A percentile compares a stretch with the other conserved stretches of the same genome.
Conservation (phyloP, 2,329 filamentous ascomycete species). For the Microdochium bolleyi region DNA sequence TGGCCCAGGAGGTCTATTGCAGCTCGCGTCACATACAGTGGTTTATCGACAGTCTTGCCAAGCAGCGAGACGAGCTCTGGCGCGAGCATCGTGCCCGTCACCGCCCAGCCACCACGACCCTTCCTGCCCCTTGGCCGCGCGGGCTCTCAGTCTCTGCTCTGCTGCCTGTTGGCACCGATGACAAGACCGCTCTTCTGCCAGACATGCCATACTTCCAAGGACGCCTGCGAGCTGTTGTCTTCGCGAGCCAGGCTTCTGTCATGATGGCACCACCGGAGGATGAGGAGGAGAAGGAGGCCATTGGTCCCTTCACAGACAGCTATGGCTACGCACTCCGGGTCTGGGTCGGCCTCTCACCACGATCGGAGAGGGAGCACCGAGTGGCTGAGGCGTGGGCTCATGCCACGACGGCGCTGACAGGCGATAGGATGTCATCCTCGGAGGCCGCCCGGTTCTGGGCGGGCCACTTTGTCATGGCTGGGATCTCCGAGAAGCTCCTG, state of each 20-base stretch:
- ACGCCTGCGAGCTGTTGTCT: conserved; percentile 10
- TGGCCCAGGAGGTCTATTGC: background rate
- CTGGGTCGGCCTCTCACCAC: conserved; percentile 5
- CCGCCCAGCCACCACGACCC: conserved; percentile 1
- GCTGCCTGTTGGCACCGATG: background rate
- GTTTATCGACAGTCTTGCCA: conserved; percentile 12
- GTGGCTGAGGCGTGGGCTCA: conserved; percentile 9
- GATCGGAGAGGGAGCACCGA: conserved; percentile 5
- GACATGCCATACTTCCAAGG: conserved; percentile 11
- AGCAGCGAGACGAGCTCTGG: conserved; percentile 11
- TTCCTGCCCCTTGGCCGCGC: conserved; percentile 8
- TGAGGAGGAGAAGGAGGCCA: conserved; percentile 5
- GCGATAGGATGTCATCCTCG: conserved; percentile 1
- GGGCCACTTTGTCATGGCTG: background rate
- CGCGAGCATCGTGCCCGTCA: conserved; percentile 2
- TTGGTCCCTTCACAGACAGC: conserved; percentile 10
- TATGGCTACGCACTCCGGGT: conserved; percentile 11
- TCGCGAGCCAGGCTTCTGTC: conserved; percentile 4
- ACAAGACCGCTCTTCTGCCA: background rate
- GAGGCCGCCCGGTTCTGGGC: conserved; percentile 8
- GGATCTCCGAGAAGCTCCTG: background rate
- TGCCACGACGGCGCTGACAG: conserved; percentile 6
- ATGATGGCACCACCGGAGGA: conserved; percentile 6
- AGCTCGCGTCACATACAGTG: conserved; percentile 1
- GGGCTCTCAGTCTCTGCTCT: conserved; percentile 9